Evolutionary conservation across 1,284 basidiomycete genomes (phyloP).

Genomic region (Omphalotus olearius): DNA sequence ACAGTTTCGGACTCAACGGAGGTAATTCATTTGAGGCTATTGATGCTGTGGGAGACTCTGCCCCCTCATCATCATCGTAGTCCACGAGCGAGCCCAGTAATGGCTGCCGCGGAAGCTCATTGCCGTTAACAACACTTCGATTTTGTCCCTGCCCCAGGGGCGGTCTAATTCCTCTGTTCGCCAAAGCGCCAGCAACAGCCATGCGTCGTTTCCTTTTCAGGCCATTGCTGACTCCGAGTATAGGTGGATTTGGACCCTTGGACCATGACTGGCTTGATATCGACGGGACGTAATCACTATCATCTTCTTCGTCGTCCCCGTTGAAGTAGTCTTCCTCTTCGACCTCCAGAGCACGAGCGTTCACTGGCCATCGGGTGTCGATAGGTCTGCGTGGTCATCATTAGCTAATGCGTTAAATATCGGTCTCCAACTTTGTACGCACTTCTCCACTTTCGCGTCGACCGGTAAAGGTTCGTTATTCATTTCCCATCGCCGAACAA

Average conservation of each 20-base stretch:
- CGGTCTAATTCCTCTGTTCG: conserved; percentile 36
- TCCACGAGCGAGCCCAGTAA: conserved; percentile 61
- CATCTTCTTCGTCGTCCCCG: conserved; percentile 70
- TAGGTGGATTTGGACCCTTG: conserved; percentile 27
- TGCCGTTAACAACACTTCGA: neutral
- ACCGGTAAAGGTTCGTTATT: conserved; percentile 80
- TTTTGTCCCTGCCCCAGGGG: conserved; percentile 7
- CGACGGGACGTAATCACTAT: conserved; percentile 30
- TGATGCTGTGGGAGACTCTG: conserved; percentile 16
- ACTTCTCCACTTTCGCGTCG: conserved; percentile 49
- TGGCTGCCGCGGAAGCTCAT: conserved; percentile 35
- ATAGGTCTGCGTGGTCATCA: conserved; percentile 23
- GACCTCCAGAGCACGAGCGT: conserved; percentile 52
- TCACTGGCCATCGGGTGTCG: conserved; percentile 41
- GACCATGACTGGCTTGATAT: conserved; percentile 34
- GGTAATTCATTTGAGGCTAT: conserved; percentile 21
- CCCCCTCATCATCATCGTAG: conserved; percentile 65
- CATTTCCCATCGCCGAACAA: conserved; percentile 86
- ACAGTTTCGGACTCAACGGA: conserved; percentile 34
- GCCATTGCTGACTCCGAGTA: conserved; percentile 26
- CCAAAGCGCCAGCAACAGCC: conserved; percentile 28
- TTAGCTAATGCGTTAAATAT: conserved; percentile 5
- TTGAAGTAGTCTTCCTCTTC: conserved; percentile 94
- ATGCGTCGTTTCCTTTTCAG: conserved; percentile 59
- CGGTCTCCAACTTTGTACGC: conserved; percentile 21